Evolutionary conservation across 1,139 yeast genomes (phyloP).

Genomic region (Blastobotrys elegans): DNA sequence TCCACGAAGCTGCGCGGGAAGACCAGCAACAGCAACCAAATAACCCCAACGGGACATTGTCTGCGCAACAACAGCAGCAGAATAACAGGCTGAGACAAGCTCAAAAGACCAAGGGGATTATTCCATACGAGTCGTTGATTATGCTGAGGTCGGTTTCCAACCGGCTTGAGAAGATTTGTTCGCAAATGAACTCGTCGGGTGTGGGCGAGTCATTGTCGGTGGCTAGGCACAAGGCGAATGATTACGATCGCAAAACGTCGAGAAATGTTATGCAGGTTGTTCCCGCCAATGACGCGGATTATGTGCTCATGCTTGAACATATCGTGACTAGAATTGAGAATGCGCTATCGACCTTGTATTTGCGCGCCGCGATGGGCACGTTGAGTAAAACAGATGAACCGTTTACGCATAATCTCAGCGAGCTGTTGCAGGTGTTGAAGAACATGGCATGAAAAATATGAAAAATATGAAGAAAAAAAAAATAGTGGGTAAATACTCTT

Average conservation of each 20-base stretch:
- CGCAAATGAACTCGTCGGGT: conserved; percentile 27
- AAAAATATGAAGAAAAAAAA: not conserved
- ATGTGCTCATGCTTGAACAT: conserved; percentile 52
- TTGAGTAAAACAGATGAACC: not conserved
- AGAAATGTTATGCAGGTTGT: conserved; percentile 19
- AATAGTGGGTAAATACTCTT: not conserved
- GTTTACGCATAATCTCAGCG: conserved; percentile 2
- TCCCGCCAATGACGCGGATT: conserved; percentile 35
- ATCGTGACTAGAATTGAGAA: conserved; percentile 61
- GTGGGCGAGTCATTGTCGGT: not conserved
- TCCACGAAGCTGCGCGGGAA: conserved; percentile 34
- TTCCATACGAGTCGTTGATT: conserved; percentile 37
- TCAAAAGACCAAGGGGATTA: conserved; percentile 16
- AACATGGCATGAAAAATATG: not conserved
- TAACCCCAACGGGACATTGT: not conserved
- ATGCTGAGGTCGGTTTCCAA: conserved; percentile 45
- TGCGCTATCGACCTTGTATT: conserved; percentile 27
- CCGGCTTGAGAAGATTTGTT: conserved; percentile 46
- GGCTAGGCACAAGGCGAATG: conserved; percentile 2
- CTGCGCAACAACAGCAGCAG: not conserved
- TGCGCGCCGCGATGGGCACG: conserved; percentile 20
- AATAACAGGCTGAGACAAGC: not conserved
- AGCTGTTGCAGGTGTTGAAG: conserved; percentile 1
- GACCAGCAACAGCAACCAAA: conserved; percentile 5
- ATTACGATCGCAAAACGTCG: conserved; percentile 30